Conservation (phyloP, 2,329 filamentous ascomycete species). For the Pseudophaeomoniella oleicola region DNA sequence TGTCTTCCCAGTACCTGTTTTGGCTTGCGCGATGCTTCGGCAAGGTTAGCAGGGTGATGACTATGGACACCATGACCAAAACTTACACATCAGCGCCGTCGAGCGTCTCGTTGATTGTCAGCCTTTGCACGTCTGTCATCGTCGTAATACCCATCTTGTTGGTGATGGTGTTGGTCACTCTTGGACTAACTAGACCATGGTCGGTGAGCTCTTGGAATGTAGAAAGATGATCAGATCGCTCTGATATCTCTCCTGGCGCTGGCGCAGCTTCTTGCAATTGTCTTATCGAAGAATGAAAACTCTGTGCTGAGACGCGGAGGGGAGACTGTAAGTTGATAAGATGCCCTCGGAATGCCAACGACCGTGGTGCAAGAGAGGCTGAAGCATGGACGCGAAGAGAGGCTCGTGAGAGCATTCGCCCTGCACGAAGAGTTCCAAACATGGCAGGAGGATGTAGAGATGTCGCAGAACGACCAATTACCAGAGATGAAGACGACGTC, state of each 20-base stretch:
- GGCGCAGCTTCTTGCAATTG: background rate
- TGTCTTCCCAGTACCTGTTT: slow-evolving; percentile 94
- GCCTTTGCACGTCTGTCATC: slow-evolving; percentile 87
- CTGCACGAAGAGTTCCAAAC: background rate
- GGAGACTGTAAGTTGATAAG: background rate
- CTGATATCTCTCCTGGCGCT: background rate
- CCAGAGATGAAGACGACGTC: too few relatives aligned
- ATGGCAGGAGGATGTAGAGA: too few relatives aligned
- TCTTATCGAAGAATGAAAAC: background rate
- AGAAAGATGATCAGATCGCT: background rate
- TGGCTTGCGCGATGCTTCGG: slow-evolving; percentile 72
- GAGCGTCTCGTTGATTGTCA: slow-evolving; percentile 68
- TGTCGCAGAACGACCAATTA: too few relatives aligned
- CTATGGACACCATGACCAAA: slow-evolving; percentile 3
- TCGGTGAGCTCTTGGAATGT: slow-evolving; percentile 23
- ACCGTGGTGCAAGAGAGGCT: background rate
- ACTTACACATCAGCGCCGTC: slow-evolving; percentile 62
- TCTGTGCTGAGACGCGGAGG: background rate
- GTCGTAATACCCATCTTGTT: slow-evolving; percentile 58
- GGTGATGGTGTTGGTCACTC: slow-evolving; percentile 55
- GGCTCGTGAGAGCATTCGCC: background rate
- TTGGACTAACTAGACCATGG: slow-evolving; percentile 39
- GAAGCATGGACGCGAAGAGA: background rate
- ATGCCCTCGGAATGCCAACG: background rate
- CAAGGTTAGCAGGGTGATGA: slow-evolving; percentile 9